Evolutionary conservation across 1,139 yeast species (phyloP).

Genomic region (Waltiozyma sp.): DNA sequence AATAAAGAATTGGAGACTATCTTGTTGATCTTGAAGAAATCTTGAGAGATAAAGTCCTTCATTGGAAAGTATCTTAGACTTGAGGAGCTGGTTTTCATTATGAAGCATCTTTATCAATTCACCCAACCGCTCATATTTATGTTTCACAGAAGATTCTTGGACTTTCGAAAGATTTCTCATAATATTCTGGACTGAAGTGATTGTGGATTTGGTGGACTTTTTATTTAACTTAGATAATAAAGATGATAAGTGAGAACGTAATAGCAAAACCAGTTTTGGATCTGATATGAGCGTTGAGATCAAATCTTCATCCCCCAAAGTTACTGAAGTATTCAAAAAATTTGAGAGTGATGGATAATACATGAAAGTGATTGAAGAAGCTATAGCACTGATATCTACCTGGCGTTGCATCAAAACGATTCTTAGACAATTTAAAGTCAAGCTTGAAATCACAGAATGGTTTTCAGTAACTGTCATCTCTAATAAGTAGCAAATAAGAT

Average conservation of each 20-base stretch:
- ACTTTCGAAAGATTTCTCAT: constrained; percentile 7
- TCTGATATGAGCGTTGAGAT: constrained; percentile 1
- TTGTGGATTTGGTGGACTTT: constrained; percentile 12
- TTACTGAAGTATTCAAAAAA: constrained; percentile 15
- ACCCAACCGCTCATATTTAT: constrained; percentile 29
- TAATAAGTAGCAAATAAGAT: constrained; percentile 21
- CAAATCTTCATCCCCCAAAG: constrained; percentile 23
- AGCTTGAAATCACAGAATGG: constrained; percentile 7
- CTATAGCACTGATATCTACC: constrained; percentile 17
- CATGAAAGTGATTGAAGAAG: constrained; percentile 16
- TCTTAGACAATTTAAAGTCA: constrained; percentile 20
- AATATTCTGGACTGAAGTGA: constrained; percentile 13
- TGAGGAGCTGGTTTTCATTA: constrained; percentile 35
- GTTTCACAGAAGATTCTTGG: constrained; percentile 24
- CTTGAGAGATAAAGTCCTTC: constrained; percentile 42
- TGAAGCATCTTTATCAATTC: constrained; percentile 20
- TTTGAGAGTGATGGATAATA: constrained; percentile 10
- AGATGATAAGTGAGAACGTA: constrained; percentile 10
- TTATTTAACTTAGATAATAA: constrained; percentile 9
- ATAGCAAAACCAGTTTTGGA: not conserved
- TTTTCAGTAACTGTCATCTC: constrained; percentile 9
- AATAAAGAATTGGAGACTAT: constrained; percentile 41
- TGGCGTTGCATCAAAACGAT: constrained; percentile 19
- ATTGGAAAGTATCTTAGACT: constrained; percentile 31
- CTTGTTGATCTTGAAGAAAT: constrained; percentile 51